phyloP scores from a whole-genome alignment of 169 alveolate species.

The Plasmodium yoelii region DNA sequence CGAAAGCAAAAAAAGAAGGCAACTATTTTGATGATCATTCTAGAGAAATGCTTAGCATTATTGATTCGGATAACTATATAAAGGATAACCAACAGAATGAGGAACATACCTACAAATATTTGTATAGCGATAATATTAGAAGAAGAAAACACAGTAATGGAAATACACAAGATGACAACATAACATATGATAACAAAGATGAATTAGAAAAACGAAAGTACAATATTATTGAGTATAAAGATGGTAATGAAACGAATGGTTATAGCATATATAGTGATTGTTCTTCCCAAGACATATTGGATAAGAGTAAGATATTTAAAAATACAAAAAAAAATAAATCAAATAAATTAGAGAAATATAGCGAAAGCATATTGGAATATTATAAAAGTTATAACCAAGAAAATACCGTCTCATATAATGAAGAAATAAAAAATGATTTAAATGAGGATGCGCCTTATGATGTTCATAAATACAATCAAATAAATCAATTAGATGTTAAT shows the following conservation, averaged over 20 bases:
- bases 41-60: neutral
- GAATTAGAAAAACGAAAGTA: conserved; percentile 9
- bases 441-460: neutral
- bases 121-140: neutral
- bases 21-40: neutral
- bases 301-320: neutral
- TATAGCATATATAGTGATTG: neutral
- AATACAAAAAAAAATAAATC: neutral
- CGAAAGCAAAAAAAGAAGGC: neutral
- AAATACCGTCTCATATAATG: neutral
- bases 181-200: neutral
- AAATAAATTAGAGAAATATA: neutral
- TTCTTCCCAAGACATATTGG: neutral
- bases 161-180: neutral
- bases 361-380: neutral
- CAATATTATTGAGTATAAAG: neutral
- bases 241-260: neutral
- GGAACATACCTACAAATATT: neutral
- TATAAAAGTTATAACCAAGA: neutral
- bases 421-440: conserved; percentile 17
- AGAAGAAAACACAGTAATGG: neutral
- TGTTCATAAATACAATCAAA: neutral
- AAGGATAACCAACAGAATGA: neutral
- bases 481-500: neutral
- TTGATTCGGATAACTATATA: neutral